Base-by-base conservation (phyloP, 2,329 filamentous ascomycete species). In the Aspergillus intermedius region DNA sequence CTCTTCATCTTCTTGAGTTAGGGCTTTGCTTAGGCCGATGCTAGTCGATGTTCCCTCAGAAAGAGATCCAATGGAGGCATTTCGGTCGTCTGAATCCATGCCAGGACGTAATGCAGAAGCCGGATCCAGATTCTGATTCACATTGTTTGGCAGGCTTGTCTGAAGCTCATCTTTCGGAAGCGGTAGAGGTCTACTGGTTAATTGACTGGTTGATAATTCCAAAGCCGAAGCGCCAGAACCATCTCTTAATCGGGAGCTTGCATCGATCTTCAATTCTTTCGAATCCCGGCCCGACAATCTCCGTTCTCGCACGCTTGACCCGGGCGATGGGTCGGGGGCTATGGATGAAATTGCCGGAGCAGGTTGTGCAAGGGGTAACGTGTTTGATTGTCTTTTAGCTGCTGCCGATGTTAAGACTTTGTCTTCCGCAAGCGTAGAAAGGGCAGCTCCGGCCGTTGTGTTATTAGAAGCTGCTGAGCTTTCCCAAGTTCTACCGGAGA, bases 191-290 rank as follows among this genome's bases (percentile, higher is more conserved):
- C 52, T 58, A 45, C 54, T 57, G 5, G 50, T 54, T 39, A 51
- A 49, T 12, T 52, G 52, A 19, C 58, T 59, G 19, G 64, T 54
- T n/a, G 58, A 58, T 41, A 61, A 60, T 13, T 61, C 61, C 32
- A 61, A 59, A 19, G 50, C 59, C 28, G 62, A 59, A 34, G 54
- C 46, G 46, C 56, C 55, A 44, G 56, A 52, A 45, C 58, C 49
- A 37, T 60, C 30, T 35, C 57, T 52, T 46, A 60, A 63, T 57
- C 59, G 63, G 54, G 67, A 45, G 65, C 70, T 72, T 9, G 90
- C 96, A 67, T 96, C 88, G 48, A 97, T 96, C 70, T 90, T 95
- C 45, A 97, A 74, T 60, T 91, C 87, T 64, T 87, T 91, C 12
- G 80, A 74, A 59, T 88, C 88, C 58, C 88, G 84, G 6, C 86